Evolutionary conservation across 2,329 filamentous ascomycete genomes (phyloP), one percentile per base, ranked within the genome.

Genomic region (Metarhizium brunneum): DNA sequence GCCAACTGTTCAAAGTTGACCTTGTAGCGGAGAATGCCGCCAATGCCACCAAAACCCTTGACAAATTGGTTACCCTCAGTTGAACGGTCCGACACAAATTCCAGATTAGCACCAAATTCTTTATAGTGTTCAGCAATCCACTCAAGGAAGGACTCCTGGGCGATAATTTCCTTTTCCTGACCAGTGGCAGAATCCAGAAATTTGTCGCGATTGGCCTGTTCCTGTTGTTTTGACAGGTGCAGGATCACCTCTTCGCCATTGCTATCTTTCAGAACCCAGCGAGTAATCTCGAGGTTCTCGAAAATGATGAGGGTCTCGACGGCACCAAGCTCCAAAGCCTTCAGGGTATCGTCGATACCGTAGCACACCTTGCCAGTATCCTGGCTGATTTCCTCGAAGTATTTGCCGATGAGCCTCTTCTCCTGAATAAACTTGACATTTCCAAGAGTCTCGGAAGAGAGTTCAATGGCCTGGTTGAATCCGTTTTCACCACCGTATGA

Each of bases 351-450:
- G 2, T 97, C 94, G 60, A 99, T 87, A 80, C 94, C 91, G 72
- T 99, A 99, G 80, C 94, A 99, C 64, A 99, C 86, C 69, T 91
- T 94, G 64, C 94, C 94, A 53, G 88, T 96, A 69, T 99, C 94
- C 74, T 96, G 91, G 71, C 90, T 96, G 68, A 99, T 97, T 75
- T 99, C 92, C 71, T 99, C 92, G 67, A 99, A 99, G 80, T 99
- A 99, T 71, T 89, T 91, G 71, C 92, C 92, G 68, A 99, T 99
- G 60, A 99, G 85, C 79, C 96, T 99, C 87, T 99, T 99, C 82
- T 99, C 94, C 76, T 99, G 94, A 71, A 99, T 96, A 73, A 99
- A 99, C 77, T 99, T 99, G 82, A 99, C 94, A 70, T 97, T 99
- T 74, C 92, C 89, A 50, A 99, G 83, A 7, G 94, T 99, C 79